Evolutionary conservation across 2,329 filamentous ascomycete species (phyloP).

Genomic region (Geoglossum cookeanum): DNA sequence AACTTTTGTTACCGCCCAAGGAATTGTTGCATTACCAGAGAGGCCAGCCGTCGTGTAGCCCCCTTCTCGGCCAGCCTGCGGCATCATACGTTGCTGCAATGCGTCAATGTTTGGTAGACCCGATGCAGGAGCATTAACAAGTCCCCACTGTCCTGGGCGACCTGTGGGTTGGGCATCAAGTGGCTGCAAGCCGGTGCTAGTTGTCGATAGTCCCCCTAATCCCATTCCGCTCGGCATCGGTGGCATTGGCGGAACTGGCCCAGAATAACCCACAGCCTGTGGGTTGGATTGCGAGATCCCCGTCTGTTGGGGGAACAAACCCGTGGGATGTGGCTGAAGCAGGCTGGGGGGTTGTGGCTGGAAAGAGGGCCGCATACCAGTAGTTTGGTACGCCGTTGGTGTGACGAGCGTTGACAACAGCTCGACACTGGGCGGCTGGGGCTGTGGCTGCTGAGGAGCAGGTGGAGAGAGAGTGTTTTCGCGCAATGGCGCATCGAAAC

Average conservation of each 20-base stretch:
- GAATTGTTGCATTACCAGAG: constrained; percentile 84
- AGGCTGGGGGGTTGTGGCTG: constrained; percentile 38
- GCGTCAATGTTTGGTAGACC: constrained; percentile 89
- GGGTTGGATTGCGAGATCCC: constrained; percentile 31
- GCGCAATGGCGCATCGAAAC: constrained; percentile 40
- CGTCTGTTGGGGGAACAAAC: constrained; percentile 36
- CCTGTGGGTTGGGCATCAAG: constrained; percentile 91
- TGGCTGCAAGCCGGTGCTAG: constrained; percentile 45
- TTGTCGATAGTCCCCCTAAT: constrained; percentile 37
- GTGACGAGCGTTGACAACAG: constrained; percentile 37
- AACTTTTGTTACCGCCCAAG: constrained; percentile 96
- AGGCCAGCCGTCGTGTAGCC: constrained; percentile 76
- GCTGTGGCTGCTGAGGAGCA: constrained; percentile 29
- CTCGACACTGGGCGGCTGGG: constrained; percentile 50
- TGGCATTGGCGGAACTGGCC: constrained; percentile 60
- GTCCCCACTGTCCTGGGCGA: constrained; percentile 87
- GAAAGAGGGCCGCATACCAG: constrained; percentile 23
- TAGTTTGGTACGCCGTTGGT: constrained; percentile 24
- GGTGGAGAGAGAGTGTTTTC: constrained; percentile 31
- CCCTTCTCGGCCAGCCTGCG: constrained; percentile 75
- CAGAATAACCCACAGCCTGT: constrained; percentile 61
- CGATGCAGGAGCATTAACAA: constrained; percentile 79
- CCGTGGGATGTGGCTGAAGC: constrained; percentile 50
- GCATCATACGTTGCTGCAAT: constrained; percentile 89
- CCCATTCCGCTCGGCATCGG: constrained; percentile 64